Evolutionary conservation across 202 grass and related monocot species (phyloP).

Genomic region (Cymbopogon flexuosus): DNA sequence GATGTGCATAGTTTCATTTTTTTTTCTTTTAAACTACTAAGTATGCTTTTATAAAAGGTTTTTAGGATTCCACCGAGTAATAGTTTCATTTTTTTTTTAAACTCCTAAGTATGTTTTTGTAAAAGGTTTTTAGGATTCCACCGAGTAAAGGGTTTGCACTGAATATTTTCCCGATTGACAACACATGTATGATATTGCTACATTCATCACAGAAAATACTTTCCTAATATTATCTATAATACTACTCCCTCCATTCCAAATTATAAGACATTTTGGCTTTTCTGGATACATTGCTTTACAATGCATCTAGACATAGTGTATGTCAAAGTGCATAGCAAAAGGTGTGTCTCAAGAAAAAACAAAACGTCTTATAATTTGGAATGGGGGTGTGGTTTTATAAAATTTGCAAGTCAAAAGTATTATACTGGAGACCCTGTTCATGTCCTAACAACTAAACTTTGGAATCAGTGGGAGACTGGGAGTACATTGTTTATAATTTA

Average conservation of each 20-base stretch:
- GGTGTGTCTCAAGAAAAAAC: not conserved
- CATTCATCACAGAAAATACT: not conserved
- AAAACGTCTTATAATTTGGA: not conserved
- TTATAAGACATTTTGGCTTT: not conserved
- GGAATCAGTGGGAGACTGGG: not conserved
- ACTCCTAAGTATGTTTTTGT: not conserved
- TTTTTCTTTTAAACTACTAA: not conserved
- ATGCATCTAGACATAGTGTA: not conserved
- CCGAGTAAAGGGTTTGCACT: not conserved
- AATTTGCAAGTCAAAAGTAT: not conserved
- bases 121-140: not conserved
- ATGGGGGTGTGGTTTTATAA: not conserved
- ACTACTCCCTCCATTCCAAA: not conserved
- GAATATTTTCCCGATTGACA: not conserved
- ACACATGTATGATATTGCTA: not conserved
- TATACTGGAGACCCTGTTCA: not conserved
- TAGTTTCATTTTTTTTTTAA: not conserved
- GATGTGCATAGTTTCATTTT: not conserved
- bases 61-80: not conserved
- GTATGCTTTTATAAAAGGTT: not conserved
- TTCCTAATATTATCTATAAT: not conserved
- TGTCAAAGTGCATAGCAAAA: not conserved
- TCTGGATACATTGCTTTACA: not conserved
- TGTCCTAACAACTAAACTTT: not conserved
- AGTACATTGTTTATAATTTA: not conserved